Evolutionary conservation across 2,329 filamentous ascomycete species (phyloP), one percentile per base, ranked within the genome.

Genomic region (Hypoxylon sp.): DNA sequence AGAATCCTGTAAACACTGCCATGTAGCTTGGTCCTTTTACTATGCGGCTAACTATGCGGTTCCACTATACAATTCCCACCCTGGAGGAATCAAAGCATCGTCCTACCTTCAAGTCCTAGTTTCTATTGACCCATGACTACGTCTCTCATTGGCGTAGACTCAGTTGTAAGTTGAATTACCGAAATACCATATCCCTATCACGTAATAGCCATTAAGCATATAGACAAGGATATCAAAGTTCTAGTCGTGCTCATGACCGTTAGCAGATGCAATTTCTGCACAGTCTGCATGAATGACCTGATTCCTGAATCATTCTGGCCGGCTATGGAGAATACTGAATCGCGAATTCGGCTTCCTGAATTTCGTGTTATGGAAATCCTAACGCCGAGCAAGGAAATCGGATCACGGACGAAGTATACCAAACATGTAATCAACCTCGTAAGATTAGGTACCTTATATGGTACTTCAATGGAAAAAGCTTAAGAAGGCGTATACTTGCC

Each of bases 401-500:
- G 25, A 32, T 45, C 6, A n/a, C 3, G n/a, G 38, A 13, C n/a
- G 25, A 46, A 46, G n/a, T 34, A 4, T 32, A 56, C 10, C 10
- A 7, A 32, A 3, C 14, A 5, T 21, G 5, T 45, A 28, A 3
- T 32, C 14, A 32, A 4, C 2, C n/a, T 32, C 25, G 7, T 21
- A 10, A n/a, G 9, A 56, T 7, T 13, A 2, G 13, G 11, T 2
- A n/a, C n/a, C n/a, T n/a, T n/a, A n/a, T n/a, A n/a, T n/a, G n/a
- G n/a, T n/a, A 11, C 5, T 19, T 17, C 52, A n/a, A 45, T 4
- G 21, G n/a, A 34, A 56, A 50, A 50, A 23, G 38, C 25, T 32
- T 56, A 56, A 56, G 52, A 56, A 32, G 52, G 38, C n/a, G 7
- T 32, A 21, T 9, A 21, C 17, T 17, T 45, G 28, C 52, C 52